A percentile compares a stretch with the other conserved stretches of the same genome.
Conservation (phyloP, 2,329 filamentous ascomycete genomes). For the Arthroderma sp. region DNA sequence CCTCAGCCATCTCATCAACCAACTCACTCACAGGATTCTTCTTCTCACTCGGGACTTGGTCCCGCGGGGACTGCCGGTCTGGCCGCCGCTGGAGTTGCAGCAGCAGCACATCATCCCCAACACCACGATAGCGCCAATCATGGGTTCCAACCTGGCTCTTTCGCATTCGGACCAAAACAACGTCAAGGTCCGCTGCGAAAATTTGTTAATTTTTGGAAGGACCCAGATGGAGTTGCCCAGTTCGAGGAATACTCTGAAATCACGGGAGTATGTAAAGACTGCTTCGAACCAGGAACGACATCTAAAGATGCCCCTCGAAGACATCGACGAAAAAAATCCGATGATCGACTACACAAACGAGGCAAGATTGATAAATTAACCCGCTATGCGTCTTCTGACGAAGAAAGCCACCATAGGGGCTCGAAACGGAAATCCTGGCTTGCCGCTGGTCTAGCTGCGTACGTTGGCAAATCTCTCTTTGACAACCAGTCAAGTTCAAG, state of each 20-base stretch:
- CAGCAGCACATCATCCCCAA: constrained; percentile 26
- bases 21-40: constrained; percentile 17
- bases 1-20: background rate
- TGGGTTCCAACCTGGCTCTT: constrained; percentile 21
- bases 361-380: constrained; percentile 46
- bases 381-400: constrained; percentile 43
- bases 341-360: constrained; percentile 31
- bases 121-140: constrained; percentile 16
- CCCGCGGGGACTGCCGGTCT: constrained; percentile 34
- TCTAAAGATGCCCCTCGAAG: constrained; percentile 46
- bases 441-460: constrained; percentile 42
- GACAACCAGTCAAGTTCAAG: constrained; percentile 17
- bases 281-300: constrained; percentile 48
- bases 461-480: constrained; percentile 43
- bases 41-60: constrained; percentile 32
- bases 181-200: constrained; percentile 44
- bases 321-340: constrained; percentile 37
- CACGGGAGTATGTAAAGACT: constrained; percentile 52
- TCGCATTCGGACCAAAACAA: constrained; percentile 36
- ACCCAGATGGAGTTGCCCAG: constrained; percentile 49
- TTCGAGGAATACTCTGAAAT: constrained; percentile 57
- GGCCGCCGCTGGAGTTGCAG: constrained; percentile 14
- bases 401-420: constrained; percentile 34
- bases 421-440: constrained; percentile 38
- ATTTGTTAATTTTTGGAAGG: constrained; percentile 49